Evolutionary conservation across 768 basidiomycete genomes (phyloP).

Genomic region (Dendrothele bispora): DNA sequence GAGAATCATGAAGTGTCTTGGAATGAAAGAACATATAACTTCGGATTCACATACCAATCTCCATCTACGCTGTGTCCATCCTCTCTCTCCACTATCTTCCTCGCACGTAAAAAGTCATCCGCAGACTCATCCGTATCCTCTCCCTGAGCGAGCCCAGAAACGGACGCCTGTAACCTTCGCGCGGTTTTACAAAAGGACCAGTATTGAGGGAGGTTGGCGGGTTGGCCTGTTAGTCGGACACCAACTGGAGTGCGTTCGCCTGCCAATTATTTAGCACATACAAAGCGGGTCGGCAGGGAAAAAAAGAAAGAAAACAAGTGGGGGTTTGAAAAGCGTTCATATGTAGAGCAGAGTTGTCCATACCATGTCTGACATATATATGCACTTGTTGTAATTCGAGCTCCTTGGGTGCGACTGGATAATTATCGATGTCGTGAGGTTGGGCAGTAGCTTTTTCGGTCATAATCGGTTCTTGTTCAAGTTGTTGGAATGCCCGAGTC

Average conservation of each 20-base stretch:
- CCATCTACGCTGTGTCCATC: constrained; percentile 57
- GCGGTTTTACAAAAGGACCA: constrained; percentile 68
- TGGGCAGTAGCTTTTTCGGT: too few relatives aligned
- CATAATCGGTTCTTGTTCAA: too few relatives aligned
- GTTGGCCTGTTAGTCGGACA: constrained; percentile 57
- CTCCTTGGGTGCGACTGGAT: constrained; percentile 55
- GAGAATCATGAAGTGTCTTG: not conserved
- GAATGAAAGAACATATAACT: not conserved
- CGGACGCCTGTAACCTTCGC: constrained; percentile 47
- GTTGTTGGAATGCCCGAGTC: too few relatives aligned
- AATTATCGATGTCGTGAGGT: constrained; percentile 60
- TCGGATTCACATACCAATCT: constrained; percentile 53
- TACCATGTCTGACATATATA: constrained; percentile 74
- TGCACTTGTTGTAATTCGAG: constrained; percentile 71
- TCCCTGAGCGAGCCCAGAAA: constrained; percentile 21
- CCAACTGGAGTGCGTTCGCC: constrained; percentile 82
- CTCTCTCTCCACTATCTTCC: constrained; percentile 52
- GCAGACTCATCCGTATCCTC: constrained; percentile 19
- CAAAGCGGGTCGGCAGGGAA: not conserved
- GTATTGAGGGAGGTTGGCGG: constrained; percentile 64
- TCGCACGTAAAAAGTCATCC: constrained; percentile 35
- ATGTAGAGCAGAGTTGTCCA: too few relatives aligned
- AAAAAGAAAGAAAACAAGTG: not conserved
- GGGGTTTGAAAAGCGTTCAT: too few relatives aligned
- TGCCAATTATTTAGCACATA: constrained; percentile 22